A percentile compares a stretch with the other conserved stretches of the same genome.
These are phyloP conservation scores for Hapsidospora chrysogenum DNA, from an alignment of 495 filamentous ascomycete genomes.

Conservation along the genomic window DNA sequence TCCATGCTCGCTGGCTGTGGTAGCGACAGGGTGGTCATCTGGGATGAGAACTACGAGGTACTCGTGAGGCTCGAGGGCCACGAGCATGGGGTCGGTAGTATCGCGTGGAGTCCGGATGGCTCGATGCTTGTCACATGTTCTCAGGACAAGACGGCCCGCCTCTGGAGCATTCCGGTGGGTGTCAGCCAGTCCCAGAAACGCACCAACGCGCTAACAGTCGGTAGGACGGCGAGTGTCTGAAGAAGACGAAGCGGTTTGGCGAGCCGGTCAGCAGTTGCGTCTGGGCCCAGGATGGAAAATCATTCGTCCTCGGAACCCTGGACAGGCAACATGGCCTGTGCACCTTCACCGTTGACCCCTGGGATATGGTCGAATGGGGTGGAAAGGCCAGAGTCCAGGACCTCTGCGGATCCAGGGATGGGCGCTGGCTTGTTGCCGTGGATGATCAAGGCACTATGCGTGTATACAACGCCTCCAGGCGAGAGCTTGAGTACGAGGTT, in stretches of 20 bases:
- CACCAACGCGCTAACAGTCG: conserved; percentile 2
- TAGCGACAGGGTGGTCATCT: conserved; percentile 60
- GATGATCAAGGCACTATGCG: conserved; percentile 52
- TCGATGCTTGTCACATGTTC: conserved; percentile 68
- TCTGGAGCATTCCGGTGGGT: conserved; percentile 46
- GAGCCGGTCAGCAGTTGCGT: conserved; percentile 74
- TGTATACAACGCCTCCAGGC: conserved; percentile 64
- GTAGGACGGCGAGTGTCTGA: conserved; percentile 54
- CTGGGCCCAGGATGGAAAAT: conserved; percentile 66
- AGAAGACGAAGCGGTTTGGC: conserved; percentile 47
- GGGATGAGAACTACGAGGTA: conserved; percentile 31
- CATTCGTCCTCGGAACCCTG: conserved; percentile 67
- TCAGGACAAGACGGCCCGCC: conserved; percentile 50
- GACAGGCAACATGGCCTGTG: conserved; percentile 48
- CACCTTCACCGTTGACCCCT: conserved; percentile 44
- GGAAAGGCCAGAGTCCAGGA: conserved; percentile 65
- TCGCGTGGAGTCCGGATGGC: conserved; percentile 88
- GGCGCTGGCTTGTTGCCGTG: conserved; percentile 59
- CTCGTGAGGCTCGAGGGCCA: conserved; percentile 24
- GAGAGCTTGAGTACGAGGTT: conserved; percentile 58
- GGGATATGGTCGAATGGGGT: conserved; percentile 41
- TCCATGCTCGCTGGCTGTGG: conserved; percentile 69
- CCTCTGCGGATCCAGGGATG: conserved; percentile 64
- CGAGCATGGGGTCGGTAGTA: conserved; percentile 47
- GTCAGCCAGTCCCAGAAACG: no score